Conservation (phyloP, 768 basidiomycete genomes). For the Suillus occidentalis region DNA sequence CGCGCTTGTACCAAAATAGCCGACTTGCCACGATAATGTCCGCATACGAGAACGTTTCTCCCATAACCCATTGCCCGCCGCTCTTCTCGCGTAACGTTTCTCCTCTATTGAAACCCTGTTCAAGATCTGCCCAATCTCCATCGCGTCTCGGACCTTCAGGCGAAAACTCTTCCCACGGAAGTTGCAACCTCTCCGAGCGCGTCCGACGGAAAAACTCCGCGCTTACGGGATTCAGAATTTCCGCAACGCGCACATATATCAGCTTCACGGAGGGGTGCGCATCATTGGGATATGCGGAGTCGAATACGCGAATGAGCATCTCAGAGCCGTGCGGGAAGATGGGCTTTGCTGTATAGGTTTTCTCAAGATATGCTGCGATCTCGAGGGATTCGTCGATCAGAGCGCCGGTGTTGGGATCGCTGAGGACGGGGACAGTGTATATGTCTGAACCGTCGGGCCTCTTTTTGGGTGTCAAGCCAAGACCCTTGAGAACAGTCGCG, state of each 20-base stretch:
- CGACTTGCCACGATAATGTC: constrained; percentile 7
- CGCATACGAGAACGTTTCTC: constrained; percentile 11
- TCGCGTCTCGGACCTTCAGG: constrained; percentile 31
- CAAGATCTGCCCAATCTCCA: constrained; percentile 38
- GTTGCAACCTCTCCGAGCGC: constrained; percentile 11
- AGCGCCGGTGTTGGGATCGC: constrained; percentile 38
- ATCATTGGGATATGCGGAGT: constrained; percentile 31
- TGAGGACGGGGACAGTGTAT: constrained; percentile 49
- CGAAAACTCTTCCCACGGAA: constrained; percentile 22
- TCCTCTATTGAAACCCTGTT: constrained; percentile 29
- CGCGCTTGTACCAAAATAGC: constrained; percentile 5
- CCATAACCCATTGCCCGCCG: constrained; percentile 5
- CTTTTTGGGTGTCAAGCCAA: constrained; percentile 11
- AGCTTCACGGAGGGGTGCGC: constrained; percentile 12
- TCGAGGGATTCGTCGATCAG: constrained; percentile 39
- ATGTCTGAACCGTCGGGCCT: constrained; percentile 21
- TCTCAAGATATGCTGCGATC: constrained; percentile 50
- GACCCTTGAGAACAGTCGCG: constrained; percentile 33
- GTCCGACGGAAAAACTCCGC: constrained; percentile 39
- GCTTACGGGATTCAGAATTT: constrained; percentile 30
- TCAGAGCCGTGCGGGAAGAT: constrained; percentile 26
- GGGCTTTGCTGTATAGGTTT: constrained; percentile 35
- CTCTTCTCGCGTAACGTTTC: neutral
- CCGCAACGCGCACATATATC: constrained; percentile 21
- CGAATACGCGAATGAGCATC: constrained; percentile 37